Evolutionary conservation across 345 rosid genomes (phyloP).

Genomic region (Sapria himalayana): DNA sequence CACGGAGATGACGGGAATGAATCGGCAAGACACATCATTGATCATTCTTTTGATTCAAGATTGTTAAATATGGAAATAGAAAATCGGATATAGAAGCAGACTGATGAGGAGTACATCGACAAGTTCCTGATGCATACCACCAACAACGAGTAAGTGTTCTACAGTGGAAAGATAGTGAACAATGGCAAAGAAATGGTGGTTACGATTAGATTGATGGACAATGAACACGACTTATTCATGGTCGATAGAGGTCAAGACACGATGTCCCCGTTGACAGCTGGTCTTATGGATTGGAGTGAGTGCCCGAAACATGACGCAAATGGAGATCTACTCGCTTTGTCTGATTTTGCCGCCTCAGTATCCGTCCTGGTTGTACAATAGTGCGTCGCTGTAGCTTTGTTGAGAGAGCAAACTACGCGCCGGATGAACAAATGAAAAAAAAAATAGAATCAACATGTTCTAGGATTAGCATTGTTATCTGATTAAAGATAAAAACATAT

Average conservation of each 20-base stretch:
- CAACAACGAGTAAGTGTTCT: conserved; percentile 23
- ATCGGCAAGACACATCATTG: neutral
- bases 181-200: conserved; percentile 81
- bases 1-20: conserved; percentile 21
- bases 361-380: conserved; percentile 84
- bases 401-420: no score
- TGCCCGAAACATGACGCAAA: conserved; percentile 93
- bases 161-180: conserved; percentile 29
- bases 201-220: conserved; percentile 47
- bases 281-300: conserved; percentile 95
- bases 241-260: conserved; percentile 84
- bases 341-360: conserved; percentile 62
- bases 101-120: conserved; percentile 37
- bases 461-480: no score
- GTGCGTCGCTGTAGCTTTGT: conserved; percentile 18
- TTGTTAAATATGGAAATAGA: conserved; percentile 13
- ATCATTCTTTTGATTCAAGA: conserved; percentile 6
- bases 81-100: conserved; percentile 15
- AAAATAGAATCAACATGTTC: no score
- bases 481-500: no score
- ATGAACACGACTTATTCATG: conserved; percentile 49
- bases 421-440: no score
- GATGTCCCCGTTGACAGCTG: conserved; percentile 52
- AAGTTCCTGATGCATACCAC: conserved; percentile 26
- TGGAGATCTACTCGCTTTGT: conserved; percentile 81